phyloP scores from a whole-genome alignment of 2,329 filamentous ascomycete species.

The Hymenoscyphus linearis region DNA sequence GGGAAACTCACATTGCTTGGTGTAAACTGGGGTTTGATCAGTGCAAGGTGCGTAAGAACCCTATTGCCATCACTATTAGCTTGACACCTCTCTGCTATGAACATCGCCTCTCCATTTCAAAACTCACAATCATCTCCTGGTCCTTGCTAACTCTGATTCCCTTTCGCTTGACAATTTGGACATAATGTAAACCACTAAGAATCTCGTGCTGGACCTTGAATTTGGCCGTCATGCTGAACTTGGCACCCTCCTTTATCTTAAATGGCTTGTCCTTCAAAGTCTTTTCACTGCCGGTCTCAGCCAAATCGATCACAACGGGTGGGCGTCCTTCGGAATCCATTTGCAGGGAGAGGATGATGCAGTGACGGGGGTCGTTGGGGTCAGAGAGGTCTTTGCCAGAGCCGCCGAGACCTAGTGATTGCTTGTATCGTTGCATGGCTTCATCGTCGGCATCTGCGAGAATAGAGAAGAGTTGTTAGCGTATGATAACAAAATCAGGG shows the following conservation, averaged over 20 bases:
- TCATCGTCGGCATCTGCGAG: conserved; percentile 59
- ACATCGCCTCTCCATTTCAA: background rate
- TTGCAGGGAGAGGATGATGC: conserved; percentile 86
- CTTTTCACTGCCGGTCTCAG: conserved; percentile 63
- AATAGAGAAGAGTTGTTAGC: conserved; percentile 11
- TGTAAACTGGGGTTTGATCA: conserved; percentile 75
- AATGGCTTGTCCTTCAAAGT: conserved; percentile 88
- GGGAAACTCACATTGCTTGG: conserved; percentile 76
- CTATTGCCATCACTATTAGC: conserved; percentile 39
- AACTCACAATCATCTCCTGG: conserved; percentile 91
- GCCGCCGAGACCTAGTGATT: conserved; percentile 80
- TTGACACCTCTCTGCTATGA: background rate
- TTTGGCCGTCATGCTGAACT: conserved; percentile 88
- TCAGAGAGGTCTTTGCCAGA: conserved; percentile 67
- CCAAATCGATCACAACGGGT: conserved; percentile 87
- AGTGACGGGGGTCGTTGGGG: conserved; percentile 78
- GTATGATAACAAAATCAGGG: background rate
- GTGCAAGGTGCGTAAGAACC: conserved; percentile 93
- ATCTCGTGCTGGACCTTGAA: conserved; percentile 98
- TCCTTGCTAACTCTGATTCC: conserved; percentile 85
- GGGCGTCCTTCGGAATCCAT: conserved; percentile 78
- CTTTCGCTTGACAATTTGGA: conserved; percentile 89
- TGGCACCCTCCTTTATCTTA: conserved; percentile 92
- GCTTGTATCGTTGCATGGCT: conserved; percentile 95
- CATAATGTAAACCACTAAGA: conserved; percentile 88